A percentile compares a stretch with the other conserved stretches of the same genome.
phyloP scores from a whole-genome alignment of 2,329 filamentous ascomycete species.

The Pseudophaeomoniella oleicola region DNA sequence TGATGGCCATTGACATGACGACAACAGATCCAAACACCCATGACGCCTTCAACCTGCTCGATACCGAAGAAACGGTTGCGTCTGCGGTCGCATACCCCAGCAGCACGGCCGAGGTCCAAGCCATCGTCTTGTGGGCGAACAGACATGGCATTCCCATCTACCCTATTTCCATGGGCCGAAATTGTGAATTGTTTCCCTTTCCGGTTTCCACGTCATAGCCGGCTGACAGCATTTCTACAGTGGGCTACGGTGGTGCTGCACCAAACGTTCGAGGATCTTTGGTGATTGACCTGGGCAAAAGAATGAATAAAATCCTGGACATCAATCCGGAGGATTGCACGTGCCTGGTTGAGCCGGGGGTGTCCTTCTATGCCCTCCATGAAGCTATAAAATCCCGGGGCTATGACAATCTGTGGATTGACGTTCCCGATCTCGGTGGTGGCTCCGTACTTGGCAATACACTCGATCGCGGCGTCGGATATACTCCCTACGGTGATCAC shows the following conservation, averaged over 20 bases:
- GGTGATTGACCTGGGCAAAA: conserved; percentile 27
- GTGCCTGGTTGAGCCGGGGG: conserved; percentile 25
- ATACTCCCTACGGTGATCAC: conserved; percentile 24
- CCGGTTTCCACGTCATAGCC: not conserved
- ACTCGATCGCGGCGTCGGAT: conserved; percentile 27
- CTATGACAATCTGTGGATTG: conserved; percentile 32
- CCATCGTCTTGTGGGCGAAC: conserved; percentile 18
- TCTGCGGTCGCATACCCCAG: too few relatives aligned
- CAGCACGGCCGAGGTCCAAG: conserved; percentile 20
- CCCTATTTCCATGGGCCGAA: conserved; percentile 25
- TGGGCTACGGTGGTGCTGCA: conserved; percentile 34
- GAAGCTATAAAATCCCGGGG: conserved; percentile 22
- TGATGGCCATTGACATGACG: too few relatives aligned
- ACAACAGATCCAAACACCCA: too few relatives aligned
- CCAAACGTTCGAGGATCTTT: conserved; percentile 30
- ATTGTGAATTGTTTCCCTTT: conserved; percentile 15
- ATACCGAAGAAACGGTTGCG: too few relatives aligned
- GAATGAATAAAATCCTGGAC: conserved; percentile 19
- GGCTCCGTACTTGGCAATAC: conserved; percentile 36
- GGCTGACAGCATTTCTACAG: not conserved
- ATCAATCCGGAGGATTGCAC: conserved; percentile 18
- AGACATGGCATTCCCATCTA: conserved; percentile 19
- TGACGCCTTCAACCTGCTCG: too few relatives aligned
- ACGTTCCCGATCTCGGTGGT: conserved; percentile 34
- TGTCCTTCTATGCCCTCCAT: conserved; percentile 32